These are phyloP conservation scores for Madurella fahalii DNA, from an alignment of 2,329 filamentous ascomycete species.

Conservation along the genomic window DNA sequence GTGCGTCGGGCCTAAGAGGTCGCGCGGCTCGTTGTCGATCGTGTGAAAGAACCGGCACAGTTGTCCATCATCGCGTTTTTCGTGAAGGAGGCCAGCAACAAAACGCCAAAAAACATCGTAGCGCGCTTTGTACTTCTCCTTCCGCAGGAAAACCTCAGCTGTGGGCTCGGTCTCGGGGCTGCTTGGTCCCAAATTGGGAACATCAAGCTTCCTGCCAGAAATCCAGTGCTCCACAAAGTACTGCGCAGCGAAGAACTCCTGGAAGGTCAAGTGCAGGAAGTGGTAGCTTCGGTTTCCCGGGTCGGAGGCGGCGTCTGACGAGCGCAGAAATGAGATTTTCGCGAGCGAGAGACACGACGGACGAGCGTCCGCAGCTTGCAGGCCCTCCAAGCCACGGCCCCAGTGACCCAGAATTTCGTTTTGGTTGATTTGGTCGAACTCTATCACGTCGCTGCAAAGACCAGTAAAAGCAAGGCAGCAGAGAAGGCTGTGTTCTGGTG, in stretches of 20 bases:
- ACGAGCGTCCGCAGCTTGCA: conserved; percentile 14
- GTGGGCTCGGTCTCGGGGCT: conserved; percentile 6
- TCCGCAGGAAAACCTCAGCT: conserved; percentile 31
- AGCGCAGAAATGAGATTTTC: conserved; percentile 35
- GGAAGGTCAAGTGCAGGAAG: conserved; percentile 41
- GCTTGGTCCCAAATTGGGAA: conserved; percentile 9
- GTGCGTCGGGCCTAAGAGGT: conserved; percentile 36
- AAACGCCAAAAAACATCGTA: conserved; percentile 43
- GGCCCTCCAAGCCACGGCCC: conserved; percentile 25
- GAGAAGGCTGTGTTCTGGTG: conserved; percentile 26
- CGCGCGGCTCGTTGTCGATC: conserved; percentile 33
- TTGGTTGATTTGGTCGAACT: too few species aligned
- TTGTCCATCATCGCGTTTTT: conserved; percentile 8
- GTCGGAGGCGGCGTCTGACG: conserved; percentile 27
- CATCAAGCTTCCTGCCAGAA: conserved; percentile 4
- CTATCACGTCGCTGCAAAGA: conserved; percentile 31
- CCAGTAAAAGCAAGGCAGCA: conserved; percentile 36
- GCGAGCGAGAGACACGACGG: conserved; percentile 7
- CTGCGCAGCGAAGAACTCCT: conserved; percentile 40
- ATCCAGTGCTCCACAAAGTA: conserved; percentile 35
- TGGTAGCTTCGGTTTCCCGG: conserved; percentile 31
- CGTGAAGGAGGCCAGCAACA: conserved; percentile 36
- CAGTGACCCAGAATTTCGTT: too few species aligned
- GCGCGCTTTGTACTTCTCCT: conserved; percentile 36
- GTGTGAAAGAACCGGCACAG: conserved; percentile 28